phyloP scores from a whole-genome alignment of 495 filamentous ascomycete species.

The Hypomontagnella monticulosa region DNA sequence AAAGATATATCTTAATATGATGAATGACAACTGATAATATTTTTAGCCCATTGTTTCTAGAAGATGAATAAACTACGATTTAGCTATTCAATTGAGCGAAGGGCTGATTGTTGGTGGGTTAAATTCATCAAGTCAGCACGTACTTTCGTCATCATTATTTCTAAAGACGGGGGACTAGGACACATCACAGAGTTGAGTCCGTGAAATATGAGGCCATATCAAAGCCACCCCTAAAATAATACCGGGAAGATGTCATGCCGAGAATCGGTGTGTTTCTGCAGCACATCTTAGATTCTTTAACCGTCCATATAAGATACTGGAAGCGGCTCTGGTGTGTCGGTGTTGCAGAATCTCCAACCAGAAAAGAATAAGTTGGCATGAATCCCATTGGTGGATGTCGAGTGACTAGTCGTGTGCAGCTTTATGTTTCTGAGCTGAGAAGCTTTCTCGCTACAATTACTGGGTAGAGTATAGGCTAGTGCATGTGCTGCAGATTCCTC shows the following conservation, averaged over 20 bases:
- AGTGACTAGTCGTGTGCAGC: slow-evolving; percentile 22
- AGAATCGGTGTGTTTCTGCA: neutral
- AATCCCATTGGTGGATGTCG: slow-evolving; percentile 7
- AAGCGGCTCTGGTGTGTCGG: neutral
- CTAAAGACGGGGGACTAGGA: too few relatives aligned
- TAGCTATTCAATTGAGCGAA: too few relatives aligned
- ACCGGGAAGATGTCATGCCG: neutral
- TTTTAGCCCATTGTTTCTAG: too few relatives aligned
- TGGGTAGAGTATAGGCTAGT: neutral
- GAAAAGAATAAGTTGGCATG: neutral
- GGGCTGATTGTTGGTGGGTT: too few relatives aligned
- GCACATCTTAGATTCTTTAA: slow-evolving; percentile 1
- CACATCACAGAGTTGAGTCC: too few relatives aligned
- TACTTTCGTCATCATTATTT: too few relatives aligned
- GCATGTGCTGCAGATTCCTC: slow-evolving; percentile 6
- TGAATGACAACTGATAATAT: too few relatives aligned
- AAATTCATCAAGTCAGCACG: too few relatives aligned
- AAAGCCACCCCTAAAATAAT: too few relatives aligned
- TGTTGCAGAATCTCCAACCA: slow-evolving; percentile 1
- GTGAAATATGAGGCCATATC: too few relatives aligned
- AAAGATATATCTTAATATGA: too few relatives aligned
- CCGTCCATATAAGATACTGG: neutral
- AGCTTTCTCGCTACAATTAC: neutral
- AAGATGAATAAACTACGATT: too few relatives aligned
- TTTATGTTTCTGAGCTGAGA: neutral